Conservation (phyloP, 23 red algal genomes). For the Agarophyton chilense region DNA sequence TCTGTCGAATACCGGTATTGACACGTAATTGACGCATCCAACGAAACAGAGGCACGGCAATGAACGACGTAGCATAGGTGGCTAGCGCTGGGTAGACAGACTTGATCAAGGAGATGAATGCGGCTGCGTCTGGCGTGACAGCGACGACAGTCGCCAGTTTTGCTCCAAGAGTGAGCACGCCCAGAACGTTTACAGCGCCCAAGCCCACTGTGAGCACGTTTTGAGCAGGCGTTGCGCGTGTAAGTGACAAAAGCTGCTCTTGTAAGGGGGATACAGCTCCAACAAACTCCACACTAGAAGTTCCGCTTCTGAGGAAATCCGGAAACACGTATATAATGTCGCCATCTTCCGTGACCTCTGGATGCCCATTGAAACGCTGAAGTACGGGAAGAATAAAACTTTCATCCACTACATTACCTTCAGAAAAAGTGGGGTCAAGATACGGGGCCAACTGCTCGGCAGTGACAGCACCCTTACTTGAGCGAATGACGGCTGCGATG, state of each 20-base stretch:
- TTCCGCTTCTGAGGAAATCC: conserved; percentile 28
- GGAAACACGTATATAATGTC: conserved; percentile 99
- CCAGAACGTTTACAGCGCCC: conserved; percentile 77
- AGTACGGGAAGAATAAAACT: conserved; percentile 89
- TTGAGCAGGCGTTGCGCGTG: conserved; percentile 52
- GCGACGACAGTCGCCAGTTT: conserved; percentile 58
- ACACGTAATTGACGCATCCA: conserved; percentile 32
- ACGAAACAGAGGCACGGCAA: conserved; percentile 72
- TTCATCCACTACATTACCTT: conserved; percentile 72
- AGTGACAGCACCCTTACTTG: conserved; percentile 79
- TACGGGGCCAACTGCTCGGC: conserved; percentile 94
- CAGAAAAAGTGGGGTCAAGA: conserved; percentile 26
- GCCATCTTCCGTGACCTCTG: conserved; percentile 90
- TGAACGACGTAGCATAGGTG: conserved; percentile 83
- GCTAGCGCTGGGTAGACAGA: conserved; percentile 72
- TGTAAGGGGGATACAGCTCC: conserved; percentile 9
- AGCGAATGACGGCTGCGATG: conserved; percentile 84
- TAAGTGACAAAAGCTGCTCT: conserved; percentile 60
- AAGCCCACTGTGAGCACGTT: conserved; percentile 41
- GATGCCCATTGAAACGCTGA: conserved; percentile 80
- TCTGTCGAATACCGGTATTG: conserved; percentile 52
- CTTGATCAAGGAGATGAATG: conserved; percentile 49
- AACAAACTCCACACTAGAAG: conserved; percentile 48
- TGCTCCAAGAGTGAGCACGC: conserved; percentile 74
- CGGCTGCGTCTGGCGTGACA: conserved; percentile 47